A percentile compares a stretch with the other conserved stretches of the same genome.
Conservation (phyloP, 2,329 filamentous ascomycete genomes). For the Thermothelomyces thermophilus region DNA sequence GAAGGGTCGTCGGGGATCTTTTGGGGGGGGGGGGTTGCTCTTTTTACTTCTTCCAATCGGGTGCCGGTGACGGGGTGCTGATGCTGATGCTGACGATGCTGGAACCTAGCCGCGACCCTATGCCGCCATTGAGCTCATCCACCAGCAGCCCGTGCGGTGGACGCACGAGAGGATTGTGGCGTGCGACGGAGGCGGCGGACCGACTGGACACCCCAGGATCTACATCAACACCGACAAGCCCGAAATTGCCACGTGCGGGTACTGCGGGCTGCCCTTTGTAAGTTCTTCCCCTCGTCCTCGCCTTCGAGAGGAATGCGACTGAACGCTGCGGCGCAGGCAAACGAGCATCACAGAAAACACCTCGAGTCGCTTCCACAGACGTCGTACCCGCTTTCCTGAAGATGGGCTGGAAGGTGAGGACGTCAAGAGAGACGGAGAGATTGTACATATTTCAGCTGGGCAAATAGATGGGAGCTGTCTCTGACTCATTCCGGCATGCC, state of each 20-base stretch:
- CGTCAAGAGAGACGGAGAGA: background rate
- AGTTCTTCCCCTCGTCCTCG: constrained; percentile 32
- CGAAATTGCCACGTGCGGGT: constrained; percentile 81
- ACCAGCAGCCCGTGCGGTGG: constrained; percentile 93
- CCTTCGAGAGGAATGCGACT: background rate
- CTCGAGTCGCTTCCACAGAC: constrained; percentile 76
- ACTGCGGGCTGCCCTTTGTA: constrained; percentile 92
- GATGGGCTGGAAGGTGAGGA: background rate
- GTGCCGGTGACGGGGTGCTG: background rate
- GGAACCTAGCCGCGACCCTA: constrained; percentile 70
- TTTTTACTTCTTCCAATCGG: background rate
- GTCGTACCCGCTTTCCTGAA: constrained; percentile 62
- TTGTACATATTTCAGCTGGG: constrained; percentile 12
- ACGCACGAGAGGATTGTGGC: constrained; percentile 72
- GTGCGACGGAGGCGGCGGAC: constrained; percentile 89
- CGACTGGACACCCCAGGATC: constrained; percentile 82
- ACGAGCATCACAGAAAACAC: constrained; percentile 80
- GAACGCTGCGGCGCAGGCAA: constrained; percentile 54
- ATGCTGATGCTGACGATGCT: background rate
- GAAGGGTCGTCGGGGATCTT: too few relatives aligned
- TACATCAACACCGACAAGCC: constrained; percentile 99
- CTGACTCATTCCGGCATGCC: background rate
- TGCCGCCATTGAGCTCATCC: constrained; percentile 90
- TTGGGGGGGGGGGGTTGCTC: too few relatives aligned
- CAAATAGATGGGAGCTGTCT: constrained; percentile 9